Evolutionary conservation across 805 yeast genomes (phyloP).

Genomic region (Kluyveromyces nonfermentans): DNA sequence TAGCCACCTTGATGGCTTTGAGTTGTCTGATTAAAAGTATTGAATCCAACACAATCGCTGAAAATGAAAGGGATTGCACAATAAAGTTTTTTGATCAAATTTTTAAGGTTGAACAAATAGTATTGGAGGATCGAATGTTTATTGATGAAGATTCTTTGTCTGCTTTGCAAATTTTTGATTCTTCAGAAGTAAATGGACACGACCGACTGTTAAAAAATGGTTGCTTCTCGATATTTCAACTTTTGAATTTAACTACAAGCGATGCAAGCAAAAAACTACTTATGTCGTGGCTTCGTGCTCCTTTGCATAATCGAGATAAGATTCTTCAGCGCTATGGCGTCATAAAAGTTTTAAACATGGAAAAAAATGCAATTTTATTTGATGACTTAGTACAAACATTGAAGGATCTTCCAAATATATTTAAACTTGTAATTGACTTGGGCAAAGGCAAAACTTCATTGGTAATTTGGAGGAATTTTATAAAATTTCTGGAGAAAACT

Average conservation of each 20-base stretch:
- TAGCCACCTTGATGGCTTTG: background rate
- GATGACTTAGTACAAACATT: conserved; percentile 15
- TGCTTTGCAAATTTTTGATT: conserved; percentile 20
- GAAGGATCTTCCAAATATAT: conserved; percentile 27
- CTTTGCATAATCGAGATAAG: conserved; percentile 20
- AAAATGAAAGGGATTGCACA: background rate
- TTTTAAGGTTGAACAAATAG: conserved; percentile 3
- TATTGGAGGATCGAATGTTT: conserved; percentile 13
- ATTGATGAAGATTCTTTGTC: conserved; percentile 19
- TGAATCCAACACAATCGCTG: background rate
- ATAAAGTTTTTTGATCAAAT: conserved; percentile 2
- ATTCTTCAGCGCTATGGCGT: conserved; percentile 27
- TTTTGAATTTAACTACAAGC: conserved; percentile 19
- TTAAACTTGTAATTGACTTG: conserved; percentile 13
- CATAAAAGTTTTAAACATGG: conserved; percentile 18
- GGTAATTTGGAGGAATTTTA: conserved; percentile 26
- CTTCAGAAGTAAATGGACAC: conserved; percentile 6
- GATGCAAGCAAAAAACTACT: conserved; percentile 25
- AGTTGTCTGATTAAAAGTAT: background rate
- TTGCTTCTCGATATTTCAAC: conserved; percentile 14
- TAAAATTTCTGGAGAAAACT: conserved; percentile 16
- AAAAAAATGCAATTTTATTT: conserved; percentile 12
- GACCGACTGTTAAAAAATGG: conserved; percentile 12
- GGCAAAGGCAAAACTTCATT: conserved; percentile 21
- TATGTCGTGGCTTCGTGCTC: conserved; percentile 30